Evolutionary conservation across 2,329 filamentous ascomycete genomes (phyloP), one percentile per base, ranked within the genome.

Genomic region (Shiraia sp.): DNA sequence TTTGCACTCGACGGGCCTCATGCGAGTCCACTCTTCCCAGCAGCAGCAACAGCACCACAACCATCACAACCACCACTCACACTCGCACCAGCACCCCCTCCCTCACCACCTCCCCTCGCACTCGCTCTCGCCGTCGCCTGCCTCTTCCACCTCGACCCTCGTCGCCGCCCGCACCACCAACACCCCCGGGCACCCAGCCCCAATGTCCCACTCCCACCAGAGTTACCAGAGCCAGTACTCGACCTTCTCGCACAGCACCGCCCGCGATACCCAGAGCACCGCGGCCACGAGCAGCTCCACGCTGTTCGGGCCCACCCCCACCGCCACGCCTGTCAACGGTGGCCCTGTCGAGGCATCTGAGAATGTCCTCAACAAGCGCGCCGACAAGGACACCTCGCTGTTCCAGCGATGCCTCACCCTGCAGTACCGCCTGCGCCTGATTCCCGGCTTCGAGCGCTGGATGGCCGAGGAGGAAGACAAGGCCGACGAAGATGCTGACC

Each of bases 341-440:
- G 83, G 83, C 32, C 81, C 81, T 46, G 81, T 91, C 48, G 75
- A 89, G 60, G 87, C 90, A 47, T 90, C 87, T 45, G 81, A 88
- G 69, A 96, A 96, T 71, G 95, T 99, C 69, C 96, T 99, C 78
- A 99, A 99, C 73, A 88, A 92, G 71, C 88, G 89, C 68, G 93
- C 91, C 67, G 91, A 96, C 68, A 91, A 93, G 53, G 89, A 88
- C 41, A 81, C 86, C 45, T 96, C 91, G 9, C 82, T 99, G 16
- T 99, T 96, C 71, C 92, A 97, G 71, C 96, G 95, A 69, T 97
- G 93, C 69, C 80, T 95, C 55, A 84, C 86, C 39, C 77, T 97
- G 47, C 89, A 88, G 66, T 84, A 86, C 72, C 84, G 93, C 50
- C 76, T 99, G 47, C 79, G 84, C 41, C 86, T 87, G 53, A 90